Conservation (phyloP, 495 filamentous ascomycete species). For the Trichoderma virens region DNA sequence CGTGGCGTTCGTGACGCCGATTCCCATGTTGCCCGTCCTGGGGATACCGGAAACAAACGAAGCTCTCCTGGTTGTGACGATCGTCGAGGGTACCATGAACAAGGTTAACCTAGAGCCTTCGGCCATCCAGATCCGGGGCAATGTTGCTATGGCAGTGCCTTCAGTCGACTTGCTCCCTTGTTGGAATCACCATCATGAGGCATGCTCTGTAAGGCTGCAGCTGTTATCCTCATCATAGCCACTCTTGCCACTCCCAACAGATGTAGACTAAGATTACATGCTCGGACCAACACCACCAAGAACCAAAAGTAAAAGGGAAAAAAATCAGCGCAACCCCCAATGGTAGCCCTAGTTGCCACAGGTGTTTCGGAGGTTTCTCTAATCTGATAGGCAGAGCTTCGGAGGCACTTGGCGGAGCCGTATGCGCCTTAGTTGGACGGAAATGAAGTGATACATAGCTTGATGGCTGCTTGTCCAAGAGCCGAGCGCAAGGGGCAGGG, state of each 20-base stretch:
- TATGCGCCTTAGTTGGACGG: not conserved
- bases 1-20: not conserved
- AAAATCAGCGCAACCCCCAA: not conserved
- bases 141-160: not conserved
- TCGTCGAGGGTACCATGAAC: not conserved
- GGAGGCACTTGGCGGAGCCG: not conserved
- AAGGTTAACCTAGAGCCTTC: not conserved
- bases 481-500: not conserved
- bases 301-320: not conserved
- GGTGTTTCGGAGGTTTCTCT: not conserved
- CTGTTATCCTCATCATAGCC: not conserved
- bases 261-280: not conserved
- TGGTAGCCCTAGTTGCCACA: not conserved
- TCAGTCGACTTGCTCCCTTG: not conserved
- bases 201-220: not conserved
- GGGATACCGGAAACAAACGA: not conserved
- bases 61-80: not conserved
- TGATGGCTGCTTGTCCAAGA: not conserved
- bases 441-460: not conserved
- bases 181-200: not conserved
- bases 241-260: not conserved
- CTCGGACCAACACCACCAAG: not conserved
- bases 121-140: not conserved
- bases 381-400: slow-evolving; percentile 6
- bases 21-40: not conserved